Base-by-base conservation (phyloP, 1,284 basidiomycete species). In the Amylostereum chailletii region DNA sequence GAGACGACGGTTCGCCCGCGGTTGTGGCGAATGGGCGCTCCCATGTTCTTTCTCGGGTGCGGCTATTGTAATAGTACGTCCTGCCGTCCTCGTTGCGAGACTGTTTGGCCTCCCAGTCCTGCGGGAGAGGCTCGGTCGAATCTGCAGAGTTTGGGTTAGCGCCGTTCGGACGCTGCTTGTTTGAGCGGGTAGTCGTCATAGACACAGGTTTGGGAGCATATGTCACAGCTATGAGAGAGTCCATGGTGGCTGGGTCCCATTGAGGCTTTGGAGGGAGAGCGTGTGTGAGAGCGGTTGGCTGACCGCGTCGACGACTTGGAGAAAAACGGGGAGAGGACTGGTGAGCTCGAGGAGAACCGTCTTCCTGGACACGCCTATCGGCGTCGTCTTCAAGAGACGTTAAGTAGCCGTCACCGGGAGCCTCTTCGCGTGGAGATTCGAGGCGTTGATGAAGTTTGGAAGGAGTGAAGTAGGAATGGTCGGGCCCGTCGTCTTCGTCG, bases 241-340 rank as follows among this genome's bases (percentile, higher is more conserved):
- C 19, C 19, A 19, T 19, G 19, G 19, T 19, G 19, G 19, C 19
- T 19, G 19, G 19, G 19, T 19, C 19, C 19, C 19, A 19, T 19
- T 19, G 19, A 34, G 85, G 86, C 63, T 88, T 88, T 2, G 86
- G 78, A 27, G 85, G 85, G 11, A 88, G 71, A 19, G 82, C 83
- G 59, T 87, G 86, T 7, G 74, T 79, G 43, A 76, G 60, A 42
- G 63, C 42, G 40, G 26, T 29, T 36, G 33, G 26, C 30, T 43
- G 43, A 40, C 29, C 38, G 34, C 19, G 30, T 33, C n/a, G 11
- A 47, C 34, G 43, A 44, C 43, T 10, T 53, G 5, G 5, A 34
- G 46, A 47, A 34, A 19, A 19, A 41, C 31, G 7, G 42, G 31
- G 11, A 34, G 27, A 1, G 52, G 53, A 31, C 32, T 34, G 11